Conservation (phyloP, 345 rosid genomes). For the Acer saccharum region DNA sequence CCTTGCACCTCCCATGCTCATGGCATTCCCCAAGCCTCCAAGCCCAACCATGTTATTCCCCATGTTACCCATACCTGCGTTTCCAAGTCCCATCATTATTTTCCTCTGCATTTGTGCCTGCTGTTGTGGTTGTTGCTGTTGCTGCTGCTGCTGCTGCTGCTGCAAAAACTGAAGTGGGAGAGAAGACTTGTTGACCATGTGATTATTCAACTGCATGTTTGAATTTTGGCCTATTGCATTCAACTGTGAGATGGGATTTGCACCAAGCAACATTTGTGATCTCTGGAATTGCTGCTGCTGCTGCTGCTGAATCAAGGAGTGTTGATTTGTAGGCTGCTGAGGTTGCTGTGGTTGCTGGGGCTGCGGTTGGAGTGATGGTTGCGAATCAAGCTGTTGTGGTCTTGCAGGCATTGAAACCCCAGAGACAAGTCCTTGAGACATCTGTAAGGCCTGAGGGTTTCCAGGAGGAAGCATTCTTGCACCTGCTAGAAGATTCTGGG, state of each 20-base stretch:
- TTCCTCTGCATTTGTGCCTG: conserved; percentile 64
- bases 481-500: conserved; percentile 53
- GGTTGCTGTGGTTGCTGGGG: conserved; percentile 35
- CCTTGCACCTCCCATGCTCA: conserved; percentile 67
- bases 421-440: conserved; percentile 69
- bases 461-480: conserved; percentile 76
- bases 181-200: conserved; percentile 65
- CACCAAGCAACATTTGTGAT: conserved; percentile 56
- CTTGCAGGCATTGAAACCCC: conserved; percentile 69
- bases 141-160: conserved; percentile 42
- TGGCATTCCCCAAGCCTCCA: conserved; percentile 57
- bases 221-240: conserved; percentile 67
- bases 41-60: conserved; percentile 60
- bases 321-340: conserved; percentile 51
- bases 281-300: conserved; percentile 78
- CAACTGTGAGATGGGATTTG: conserved; percentile 64
- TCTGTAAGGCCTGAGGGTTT: conserved; percentile 69
- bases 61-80: too few relatives aligned
- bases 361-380: conserved; percentile 49
- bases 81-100: conserved; percentile 68
- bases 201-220: conserved; percentile 71
- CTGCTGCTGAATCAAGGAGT: conserved; percentile 66
- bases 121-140: conserved; percentile 35
- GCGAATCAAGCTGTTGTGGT: conserved; percentile 63
- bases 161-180: conserved; percentile 74